Evolutionary conservation across 2,329 filamentous ascomycete genomes (phyloP).

Genomic region (Ophiobolus disseminans): DNA sequence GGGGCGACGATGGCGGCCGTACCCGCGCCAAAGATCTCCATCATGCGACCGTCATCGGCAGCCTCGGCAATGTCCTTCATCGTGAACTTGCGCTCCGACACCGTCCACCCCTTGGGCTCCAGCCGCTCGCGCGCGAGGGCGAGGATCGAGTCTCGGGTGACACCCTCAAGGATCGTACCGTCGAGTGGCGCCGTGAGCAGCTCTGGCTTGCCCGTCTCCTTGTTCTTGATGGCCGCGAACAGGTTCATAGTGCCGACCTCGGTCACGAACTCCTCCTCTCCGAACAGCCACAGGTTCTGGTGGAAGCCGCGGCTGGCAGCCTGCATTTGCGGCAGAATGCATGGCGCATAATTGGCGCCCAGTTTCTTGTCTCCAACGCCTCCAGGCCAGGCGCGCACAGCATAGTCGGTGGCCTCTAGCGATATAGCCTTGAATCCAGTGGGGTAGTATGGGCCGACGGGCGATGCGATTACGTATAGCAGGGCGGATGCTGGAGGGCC

Average conservation of each 20-base stretch:
- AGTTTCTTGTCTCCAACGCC: constrained; percentile 98
- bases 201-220: constrained; percentile 88
- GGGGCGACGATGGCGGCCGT: constrained; percentile 95
- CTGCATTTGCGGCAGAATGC: constrained; percentile 93
- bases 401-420: constrained; percentile 94
- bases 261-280: constrained; percentile 92
- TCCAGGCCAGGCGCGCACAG: constrained; percentile 95
- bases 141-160: constrained; percentile 92
- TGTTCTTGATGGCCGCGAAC: constrained; percentile 85
- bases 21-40: constrained; percentile 93
- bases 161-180: constrained; percentile 94
- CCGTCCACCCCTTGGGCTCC: constrained; percentile 82
- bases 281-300: constrained; percentile 98
- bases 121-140: constrained; percentile 83
- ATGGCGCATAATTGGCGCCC: constrained; percentile 98
- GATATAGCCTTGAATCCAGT: constrained; percentile 98
- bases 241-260: constrained; percentile 99
- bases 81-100: constrained; percentile 88
- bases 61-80: constrained; percentile 87
- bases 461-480: constrained; percentile 93
- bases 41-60: constrained; percentile 78
- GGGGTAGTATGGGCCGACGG: constrained; percentile 96
- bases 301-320: constrained; percentile 92
- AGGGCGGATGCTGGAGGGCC: constrained; percentile 90
- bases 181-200: constrained; percentile 94